Base-by-base conservation (phyloP, 176 grass and related monocot genomes). In the Carex parvula region DNA sequence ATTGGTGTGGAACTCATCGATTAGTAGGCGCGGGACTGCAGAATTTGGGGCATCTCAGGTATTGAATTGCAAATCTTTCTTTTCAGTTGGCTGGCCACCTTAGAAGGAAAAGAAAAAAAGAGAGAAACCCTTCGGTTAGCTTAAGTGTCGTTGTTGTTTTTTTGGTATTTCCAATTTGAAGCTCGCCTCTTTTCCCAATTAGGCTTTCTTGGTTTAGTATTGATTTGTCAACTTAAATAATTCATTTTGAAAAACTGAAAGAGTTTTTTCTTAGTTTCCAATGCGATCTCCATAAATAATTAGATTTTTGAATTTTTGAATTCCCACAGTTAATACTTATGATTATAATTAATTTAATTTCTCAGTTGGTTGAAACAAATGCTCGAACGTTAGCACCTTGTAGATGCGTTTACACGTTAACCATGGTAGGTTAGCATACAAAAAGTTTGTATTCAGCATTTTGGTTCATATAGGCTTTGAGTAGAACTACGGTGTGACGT, bases 41-140 rank as follows among this genome's bases (percentile, higher is more conserved):
- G 80, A 83, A 65, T 52, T 68, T 67, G 46, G 60, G 21, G 80
- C 80, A 65, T 62, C 79, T 63, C 80, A 83, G 80, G 80, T 83
- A 83, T 29, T 83, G 42, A 82, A 81, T 82, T 65, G 60, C 13
- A 17, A 16, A 68, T 65, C 1, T 52, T 39, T 26, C 2, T 17
- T 64, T 50, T 44, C 1, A 82, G 4, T 33, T 12, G 58, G 37
- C 37, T 39, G 4, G 4, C 37, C 6, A 39, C 4, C 37, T 39
- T 39, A 39, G 29, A 39, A 39, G 4, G 37, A 39, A 39, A 39
- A 39, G 37, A 39, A 39, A 39, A 39, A 39, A 39, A 5, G 5
- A 0, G 5, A 39, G 5, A 39, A 39, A 39, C 37, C 37, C 37
- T 39, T 39, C 37, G 6, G 37, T 3, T 81, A 39, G 3, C 32